phyloP scores from a whole-genome alignment of 352 stramenopile genomes.

The Elongisporangium anandrum region DNA sequence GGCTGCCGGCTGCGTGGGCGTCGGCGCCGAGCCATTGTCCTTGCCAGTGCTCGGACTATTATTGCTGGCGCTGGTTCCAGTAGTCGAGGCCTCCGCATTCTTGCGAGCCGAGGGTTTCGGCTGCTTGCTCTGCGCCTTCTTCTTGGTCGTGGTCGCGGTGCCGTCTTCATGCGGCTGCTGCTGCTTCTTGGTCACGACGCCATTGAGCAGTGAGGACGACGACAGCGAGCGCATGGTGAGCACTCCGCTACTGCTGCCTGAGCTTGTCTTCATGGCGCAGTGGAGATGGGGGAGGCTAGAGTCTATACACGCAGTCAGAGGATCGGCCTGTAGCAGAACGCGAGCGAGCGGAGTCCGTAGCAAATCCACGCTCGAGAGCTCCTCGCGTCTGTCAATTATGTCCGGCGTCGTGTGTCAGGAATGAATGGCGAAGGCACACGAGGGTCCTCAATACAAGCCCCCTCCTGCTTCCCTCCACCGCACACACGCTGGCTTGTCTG shows the following conservation, averaged over 20 bases:
- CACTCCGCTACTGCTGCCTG: neutral
- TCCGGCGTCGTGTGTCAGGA: neutral
- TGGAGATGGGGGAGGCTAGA: neutral
- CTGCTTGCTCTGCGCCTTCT: neutral
- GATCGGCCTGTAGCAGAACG: neutral
- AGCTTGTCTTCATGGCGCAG: neutral
- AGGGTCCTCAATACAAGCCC: neutral
- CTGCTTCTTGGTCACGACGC: neutral
- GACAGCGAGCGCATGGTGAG: neutral
- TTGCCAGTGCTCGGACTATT: neutral
- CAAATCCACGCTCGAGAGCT: neutral
- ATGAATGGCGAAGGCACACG: neutral
- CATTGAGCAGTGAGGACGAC: neutral
- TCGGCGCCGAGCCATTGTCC: neutral
- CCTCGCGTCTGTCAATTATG: neutral
- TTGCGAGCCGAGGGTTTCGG: neutral
- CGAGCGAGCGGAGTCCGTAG: neutral
- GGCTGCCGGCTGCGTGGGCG: neutral
- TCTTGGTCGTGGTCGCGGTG: neutral
- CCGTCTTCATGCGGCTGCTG: neutral
- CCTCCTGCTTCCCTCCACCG: neutral
- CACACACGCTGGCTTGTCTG: neutral
- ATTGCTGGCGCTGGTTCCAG: neutral
- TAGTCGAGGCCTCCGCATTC: neutral
- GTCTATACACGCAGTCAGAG: neutral